phyloP scores from a whole-genome alignment of 768 basidiomycete species.

The Suillus weaverae region DNA sequence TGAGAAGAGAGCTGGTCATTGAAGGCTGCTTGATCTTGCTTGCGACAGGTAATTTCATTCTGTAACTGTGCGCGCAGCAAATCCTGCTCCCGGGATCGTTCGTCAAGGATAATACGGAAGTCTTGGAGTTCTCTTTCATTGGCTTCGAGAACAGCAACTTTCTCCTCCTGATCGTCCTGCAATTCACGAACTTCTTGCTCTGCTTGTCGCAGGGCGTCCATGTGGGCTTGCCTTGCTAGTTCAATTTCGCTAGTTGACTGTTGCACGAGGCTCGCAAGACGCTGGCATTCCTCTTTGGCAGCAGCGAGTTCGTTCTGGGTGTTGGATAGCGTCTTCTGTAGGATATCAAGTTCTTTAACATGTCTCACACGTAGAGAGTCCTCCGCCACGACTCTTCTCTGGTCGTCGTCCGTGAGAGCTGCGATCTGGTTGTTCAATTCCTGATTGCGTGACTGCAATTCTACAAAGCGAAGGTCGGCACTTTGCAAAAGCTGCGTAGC shows the following conservation, averaged over 20 bases:
- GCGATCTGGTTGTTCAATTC: constrained; percentile 30
- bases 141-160: constrained; percentile 30
- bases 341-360: constrained; percentile 17
- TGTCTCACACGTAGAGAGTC: constrained; percentile 9
- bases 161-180: constrained; percentile 27
- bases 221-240: constrained; percentile 30
- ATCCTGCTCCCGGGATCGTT: constrained; percentile 35
- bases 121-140: constrained; percentile 33
- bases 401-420: constrained; percentile 15
- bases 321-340: constrained; percentile 28
- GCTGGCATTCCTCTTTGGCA: constrained; percentile 23
- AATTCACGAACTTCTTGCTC: constrained; percentile 23
- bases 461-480: constrained; percentile 34
- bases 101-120: constrained; percentile 40
- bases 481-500: constrained; percentile 35
- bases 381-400: constrained; percentile 13
- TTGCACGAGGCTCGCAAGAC: constrained; percentile 28
- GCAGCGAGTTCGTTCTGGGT: constrained; percentile 22
- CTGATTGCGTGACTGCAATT: constrained; percentile 28
- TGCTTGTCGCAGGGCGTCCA: constrained; percentile 27
- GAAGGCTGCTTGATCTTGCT: constrained; percentile 30
- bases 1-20: constrained; percentile 26
- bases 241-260: constrained; percentile 26
- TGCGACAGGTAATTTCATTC: constrained; percentile 36
- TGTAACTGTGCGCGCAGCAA: constrained; percentile 40